Evolutionary conservation across 805 yeast species (phyloP), one percentile per base, ranked within the genome.

Genomic region (Metahyphopichia silvanorum): DNA sequence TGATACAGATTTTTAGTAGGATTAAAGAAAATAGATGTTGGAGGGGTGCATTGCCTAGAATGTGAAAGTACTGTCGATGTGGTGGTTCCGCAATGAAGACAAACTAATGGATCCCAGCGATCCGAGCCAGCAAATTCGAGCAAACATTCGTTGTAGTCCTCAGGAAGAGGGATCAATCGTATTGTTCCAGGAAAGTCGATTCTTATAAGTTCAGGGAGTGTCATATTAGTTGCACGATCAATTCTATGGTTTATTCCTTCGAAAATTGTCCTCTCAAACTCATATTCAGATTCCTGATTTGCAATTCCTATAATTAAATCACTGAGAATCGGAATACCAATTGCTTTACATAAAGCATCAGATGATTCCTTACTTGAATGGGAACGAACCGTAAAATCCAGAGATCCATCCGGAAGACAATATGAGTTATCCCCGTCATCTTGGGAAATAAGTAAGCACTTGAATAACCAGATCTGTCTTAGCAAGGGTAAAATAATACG

Each of bases 151-250:
- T 46, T 49, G 34, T 52, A 59, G 39, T 69, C 66, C 10, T 45
- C 39, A 9, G 87, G 82, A 27, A 82, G 50, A 29, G 72, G 71
- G 21, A 75, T 62, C 31, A 82, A 55, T 32, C 71, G 71, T 2
- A 76, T 59, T 5, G 69, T 64, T 9, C 80, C 79, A 5, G 86
- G 81, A 40, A 67, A 76, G 16, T 71, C 79, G 16, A 58, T 53
- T 39, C 53, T 54, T n/a, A n/a, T n/a, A n/a, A n/a, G n/a, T 11
- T 23, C 25, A 5, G 25, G 25, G 4, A 7, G n/a, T 4, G 25
- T 13, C 13, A 23, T 23, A 8, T 12, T 23, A 12, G 13, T 8
- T 10, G 25, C 7, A n/a, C n/a, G 25, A 9, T 19, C 7, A 7
- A 7, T 19, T 19, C 9, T 19, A 10, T 19, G 9, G 21, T 19